Conservation (phyloP, 257 asterid species). For the Pogostemon cablin region DNA sequence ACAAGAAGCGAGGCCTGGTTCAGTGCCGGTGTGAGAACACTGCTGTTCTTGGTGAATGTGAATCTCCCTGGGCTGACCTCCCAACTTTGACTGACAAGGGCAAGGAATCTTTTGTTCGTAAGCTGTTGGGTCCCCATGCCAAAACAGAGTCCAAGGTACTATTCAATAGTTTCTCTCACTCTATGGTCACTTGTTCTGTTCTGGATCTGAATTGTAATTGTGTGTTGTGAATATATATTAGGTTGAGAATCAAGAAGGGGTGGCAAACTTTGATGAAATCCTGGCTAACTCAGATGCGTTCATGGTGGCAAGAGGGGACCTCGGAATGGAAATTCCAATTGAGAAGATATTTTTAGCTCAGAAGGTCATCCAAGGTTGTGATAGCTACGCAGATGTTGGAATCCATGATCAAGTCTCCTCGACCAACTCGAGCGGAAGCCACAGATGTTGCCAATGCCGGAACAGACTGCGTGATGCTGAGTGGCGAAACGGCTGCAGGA, state of each 20-base stretch:
- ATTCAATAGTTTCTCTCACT: slow-evolving; percentile 5
- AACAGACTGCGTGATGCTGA: slow-evolving; percentile 27
- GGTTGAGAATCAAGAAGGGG: slow-evolving; percentile 95
- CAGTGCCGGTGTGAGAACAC: slow-evolving; percentile 65
- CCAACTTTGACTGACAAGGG: slow-evolving; percentile 70
- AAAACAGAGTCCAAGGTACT: slow-evolving; percentile 66
- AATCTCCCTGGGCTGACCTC: slow-evolving; percentile 73
- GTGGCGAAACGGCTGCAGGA: slow-evolving; percentile 96
- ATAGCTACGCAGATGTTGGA: slow-evolving; percentile 36
- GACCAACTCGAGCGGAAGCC: slow-evolving; percentile 92
- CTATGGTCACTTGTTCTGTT: background rate
- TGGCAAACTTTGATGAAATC: slow-evolving; percentile 82
- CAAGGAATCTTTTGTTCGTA: slow-evolving; percentile 70
- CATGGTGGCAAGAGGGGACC: slow-evolving; percentile 90
- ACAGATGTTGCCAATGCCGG: slow-evolving; percentile 93
- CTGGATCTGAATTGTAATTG: background rate
- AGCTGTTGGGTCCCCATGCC: slow-evolving; percentile 62
- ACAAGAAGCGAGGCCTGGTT: slow-evolving; percentile 52
- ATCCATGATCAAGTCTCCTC: slow-evolving; percentile 87
- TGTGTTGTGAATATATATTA: slow-evolving; percentile 25
- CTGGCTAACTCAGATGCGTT: slow-evolving; percentile 81
- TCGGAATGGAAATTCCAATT: slow-evolving; percentile 92
- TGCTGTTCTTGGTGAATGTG: slow-evolving; percentile 68
- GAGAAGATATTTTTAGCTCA: slow-evolving; percentile 86
- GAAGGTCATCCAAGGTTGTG: slow-evolving; percentile 89